Evolutionary conservation across 2,329 filamentous ascomycete species (phyloP), one percentile per base, ranked within the genome.

Genomic region (Calonectria hawksworthii): DNA sequence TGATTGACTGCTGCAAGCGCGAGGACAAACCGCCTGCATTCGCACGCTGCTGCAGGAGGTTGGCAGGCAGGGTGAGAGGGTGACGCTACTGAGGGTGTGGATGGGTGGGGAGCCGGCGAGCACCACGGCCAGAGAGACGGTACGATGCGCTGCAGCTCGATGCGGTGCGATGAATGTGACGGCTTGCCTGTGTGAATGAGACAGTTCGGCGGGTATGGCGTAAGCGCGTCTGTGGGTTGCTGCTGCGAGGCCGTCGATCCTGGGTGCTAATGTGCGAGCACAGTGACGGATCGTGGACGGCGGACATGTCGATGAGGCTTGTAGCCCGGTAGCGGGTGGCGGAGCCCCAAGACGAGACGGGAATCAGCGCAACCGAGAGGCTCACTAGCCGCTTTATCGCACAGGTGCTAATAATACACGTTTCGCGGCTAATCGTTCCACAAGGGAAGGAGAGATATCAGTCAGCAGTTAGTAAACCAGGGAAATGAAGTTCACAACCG

Each of bases 141-240:
- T 66, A 44, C 66, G 41, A 67, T 63, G 44, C 59, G 56, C 61
- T 63, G 67, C 56, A 36, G 28, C 50, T 28, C 23, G 28, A 64
- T 50, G 50, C 69, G 7, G 26, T 44, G 52, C 51, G 44, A 52
- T 61, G 51, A 54, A 38, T 30, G 52, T 26, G 32, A 72, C 18
- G 41, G 44, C 34, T 47, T n/a, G 38, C 61, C 26, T 50, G 38
- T 18, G 41, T 30, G 26, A 50, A 50, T 32, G 38, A 32, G 18
- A 50, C 41, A 50, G 41, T 47, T 44, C 70, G 56, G 75, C 75
- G 79, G 79, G 75, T 80, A 81, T 68, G 80, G 80, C 80, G 80
- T 81, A 75, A 81, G 78, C 74, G 79, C 80, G 80, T 75, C 74
- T 79, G 74, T 77, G 75, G 75, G 78, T 80, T 74, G 76, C 75